Evolutionary conservation across 257 asterid species (phyloP), one percentile per base, ranked within the genome.

Genomic region (Fraxinus pennsylvanica): DNA sequence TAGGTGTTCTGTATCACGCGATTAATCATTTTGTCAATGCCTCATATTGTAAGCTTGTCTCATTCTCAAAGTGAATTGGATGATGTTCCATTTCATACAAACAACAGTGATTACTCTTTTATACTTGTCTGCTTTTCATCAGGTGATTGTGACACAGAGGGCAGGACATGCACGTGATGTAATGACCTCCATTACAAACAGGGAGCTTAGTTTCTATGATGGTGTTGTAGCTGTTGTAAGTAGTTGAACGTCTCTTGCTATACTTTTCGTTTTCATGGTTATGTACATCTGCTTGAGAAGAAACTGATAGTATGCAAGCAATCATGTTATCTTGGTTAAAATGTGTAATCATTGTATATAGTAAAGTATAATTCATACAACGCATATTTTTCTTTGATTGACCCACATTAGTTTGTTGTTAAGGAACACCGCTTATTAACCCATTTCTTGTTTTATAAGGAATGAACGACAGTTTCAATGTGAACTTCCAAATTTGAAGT

Each of bases 161-260:
- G 91, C 94, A 19, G 94, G 97, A 6, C 98, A 96, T 79, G 99
- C 98, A 77, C 87, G 87, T 79, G 97, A 93, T 74, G 82, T 88
- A 74, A 74, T 96, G 92, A 82, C 96, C 76, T 89, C 93, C 74
- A 87, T 90, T 78, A 73, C 97, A 76, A 85, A 84, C 81, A 82
- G 73, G 79, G 97, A 93, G 86, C 97, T 96, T 76, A 73, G 78
- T 80, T 82, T 80, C 78, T 96, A 89, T 82, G 97, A 96, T 83
- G 99, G 99, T 14, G 96, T 91, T 47, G 68, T 96, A 79, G 92
- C 97, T 72, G 97, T 96, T 84, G 99, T 96, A 88, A 95, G 99
- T 87, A 75, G 61, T 74, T 81, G 38, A n/a, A 54, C 59, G 76
- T 57, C 79, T 79, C 75, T 59, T 79, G 71, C 47, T 47, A 3